Percentiles rank a stretch among this genome's conserved stretches.
Evolutionary conservation across 2,329 filamentous ascomycete species (phyloP).

Genomic region (Stachybotrys chartarum): DNA sequence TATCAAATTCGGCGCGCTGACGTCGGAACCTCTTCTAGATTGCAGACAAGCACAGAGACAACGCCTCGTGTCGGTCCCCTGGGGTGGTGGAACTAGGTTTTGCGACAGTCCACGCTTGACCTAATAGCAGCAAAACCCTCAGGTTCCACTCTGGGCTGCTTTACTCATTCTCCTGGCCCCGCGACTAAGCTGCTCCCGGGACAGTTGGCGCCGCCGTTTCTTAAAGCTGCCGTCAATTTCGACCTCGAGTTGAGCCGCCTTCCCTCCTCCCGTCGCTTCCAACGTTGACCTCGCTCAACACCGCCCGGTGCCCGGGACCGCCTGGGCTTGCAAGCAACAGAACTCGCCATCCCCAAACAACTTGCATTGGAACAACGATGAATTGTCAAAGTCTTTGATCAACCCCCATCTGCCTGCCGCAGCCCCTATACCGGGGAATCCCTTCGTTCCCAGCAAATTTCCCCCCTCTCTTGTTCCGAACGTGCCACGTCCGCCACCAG

Average conservation of each 20-base stretch:
- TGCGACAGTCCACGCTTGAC: neutral
- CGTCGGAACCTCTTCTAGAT: neutral
- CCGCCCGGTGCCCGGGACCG: neutral
- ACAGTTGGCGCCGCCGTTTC: neutral
- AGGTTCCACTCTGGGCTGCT: neutral
- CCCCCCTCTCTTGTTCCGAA: neutral
- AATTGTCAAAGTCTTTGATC: neutral
- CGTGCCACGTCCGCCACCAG: constrained; percentile 1
- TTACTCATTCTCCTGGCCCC: neutral
- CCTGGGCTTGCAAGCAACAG: neutral
- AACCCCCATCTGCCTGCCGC: neutral
- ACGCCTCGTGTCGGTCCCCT: neutral
- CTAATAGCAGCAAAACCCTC: neutral
- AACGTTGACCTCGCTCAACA: neutral
- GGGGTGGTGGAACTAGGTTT: neutral
- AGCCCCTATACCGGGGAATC: neutral
- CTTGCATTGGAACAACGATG: neutral
- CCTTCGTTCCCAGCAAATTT: neutral
- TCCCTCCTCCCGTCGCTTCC: neutral
- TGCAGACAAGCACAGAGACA: neutral
- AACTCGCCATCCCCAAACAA: neutral
- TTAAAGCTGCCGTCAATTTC: neutral
- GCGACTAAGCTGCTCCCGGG: neutral
- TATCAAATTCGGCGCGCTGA: neutral
- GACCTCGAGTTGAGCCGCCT: neutral